These are phyloP conservation scores for Sanghuangporus baumii DNA, from an alignment of 1,284 basidiomycete genomes.

Conservation along the genomic window DNA sequence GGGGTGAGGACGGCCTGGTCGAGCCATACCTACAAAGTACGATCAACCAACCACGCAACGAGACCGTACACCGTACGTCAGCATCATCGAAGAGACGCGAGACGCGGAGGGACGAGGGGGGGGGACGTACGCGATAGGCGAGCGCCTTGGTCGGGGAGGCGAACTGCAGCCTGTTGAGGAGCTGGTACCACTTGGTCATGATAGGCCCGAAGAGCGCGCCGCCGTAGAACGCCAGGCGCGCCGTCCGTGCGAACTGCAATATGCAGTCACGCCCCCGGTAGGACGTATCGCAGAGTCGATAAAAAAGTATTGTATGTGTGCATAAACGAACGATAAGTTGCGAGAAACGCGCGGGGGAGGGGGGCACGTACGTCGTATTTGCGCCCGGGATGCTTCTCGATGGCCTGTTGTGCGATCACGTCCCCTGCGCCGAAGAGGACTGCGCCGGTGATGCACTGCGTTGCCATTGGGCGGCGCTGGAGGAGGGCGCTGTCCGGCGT, in stretches of 20 bases:
- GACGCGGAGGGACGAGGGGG: not conserved
- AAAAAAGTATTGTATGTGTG: not conserved
- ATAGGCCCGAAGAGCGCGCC: conserved; percentile 66
- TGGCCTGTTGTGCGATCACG: conserved; percentile 74
- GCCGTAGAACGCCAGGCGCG: conserved; percentile 70
- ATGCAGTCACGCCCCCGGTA: no score
- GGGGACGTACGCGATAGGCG: conserved; percentile 48
- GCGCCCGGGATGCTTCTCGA: conserved; percentile 56
- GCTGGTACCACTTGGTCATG: conserved; percentile 66
- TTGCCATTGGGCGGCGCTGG: conserved; percentile 55
- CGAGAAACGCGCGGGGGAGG: no score
- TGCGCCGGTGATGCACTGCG: conserved; percentile 62
- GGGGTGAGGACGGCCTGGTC: conserved; percentile 73
- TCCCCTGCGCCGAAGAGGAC: conserved; percentile 76
- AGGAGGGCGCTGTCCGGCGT: conserved; percentile 46
- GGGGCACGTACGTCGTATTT: conserved; percentile 71
- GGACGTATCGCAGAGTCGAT: not conserved
- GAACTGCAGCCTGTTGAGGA: conserved; percentile 61
- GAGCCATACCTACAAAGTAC: conserved; percentile 53
- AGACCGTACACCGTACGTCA: no score
- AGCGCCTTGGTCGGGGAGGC: conserved; percentile 49
- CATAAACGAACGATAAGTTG: not conserved
- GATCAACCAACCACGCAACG: not conserved
- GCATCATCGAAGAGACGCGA: not conserved
- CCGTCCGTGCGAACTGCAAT: conserved; percentile 62